Conservation (phyloP, 176 grass and related monocot species). For the Oryza rufipogon region DNA sequence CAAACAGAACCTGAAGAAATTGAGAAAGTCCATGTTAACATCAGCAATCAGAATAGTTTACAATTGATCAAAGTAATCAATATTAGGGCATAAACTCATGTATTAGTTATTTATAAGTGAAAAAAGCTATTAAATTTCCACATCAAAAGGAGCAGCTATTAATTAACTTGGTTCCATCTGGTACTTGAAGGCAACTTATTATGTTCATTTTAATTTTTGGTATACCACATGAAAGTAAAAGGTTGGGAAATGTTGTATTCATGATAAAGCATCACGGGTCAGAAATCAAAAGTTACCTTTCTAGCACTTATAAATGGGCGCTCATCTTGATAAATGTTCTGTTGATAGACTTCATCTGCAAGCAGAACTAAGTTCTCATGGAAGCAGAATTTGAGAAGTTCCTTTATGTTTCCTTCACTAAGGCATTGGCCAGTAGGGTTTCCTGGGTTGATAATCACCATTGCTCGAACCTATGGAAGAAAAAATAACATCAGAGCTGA, state of each 20-base stretch:
- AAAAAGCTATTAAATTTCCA: background rate
- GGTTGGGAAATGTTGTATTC: slow-evolving; percentile 10
- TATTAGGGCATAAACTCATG: slow-evolving; percentile 10
- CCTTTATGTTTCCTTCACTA: slow-evolving; percentile 84
- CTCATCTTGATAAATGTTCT: slow-evolving; percentile 96
- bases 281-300: slow-evolving; percentile 61
- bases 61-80: slow-evolving; percentile 11
- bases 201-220: background rate
- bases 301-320: slow-evolving; percentile 89
- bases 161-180: slow-evolving; percentile 24
- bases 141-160: background rate
- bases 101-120: slow-evolving; percentile 2
- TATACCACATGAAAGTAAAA: slow-evolving; percentile 36
- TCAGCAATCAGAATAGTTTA: background rate
- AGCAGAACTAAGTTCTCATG: slow-evolving; percentile 85
- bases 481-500: background rate
- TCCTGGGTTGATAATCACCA: slow-evolving; percentile 99
- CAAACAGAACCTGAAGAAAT: slow-evolving; percentile 75
- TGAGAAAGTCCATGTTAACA: slow-evolving; percentile 27
- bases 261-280: background rate
- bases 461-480: slow-evolving; percentile 72
- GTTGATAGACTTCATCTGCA: slow-evolving; percentile 99
- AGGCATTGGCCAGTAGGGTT: slow-evolving; percentile 98
- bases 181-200: slow-evolving; percentile 14
- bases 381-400: slow-evolving; percentile 82